Evolutionary conservation across 179 eudicot species (phyloP), one percentile per base, ranked within the genome.

Genomic region (Beta lomatogona): DNA sequence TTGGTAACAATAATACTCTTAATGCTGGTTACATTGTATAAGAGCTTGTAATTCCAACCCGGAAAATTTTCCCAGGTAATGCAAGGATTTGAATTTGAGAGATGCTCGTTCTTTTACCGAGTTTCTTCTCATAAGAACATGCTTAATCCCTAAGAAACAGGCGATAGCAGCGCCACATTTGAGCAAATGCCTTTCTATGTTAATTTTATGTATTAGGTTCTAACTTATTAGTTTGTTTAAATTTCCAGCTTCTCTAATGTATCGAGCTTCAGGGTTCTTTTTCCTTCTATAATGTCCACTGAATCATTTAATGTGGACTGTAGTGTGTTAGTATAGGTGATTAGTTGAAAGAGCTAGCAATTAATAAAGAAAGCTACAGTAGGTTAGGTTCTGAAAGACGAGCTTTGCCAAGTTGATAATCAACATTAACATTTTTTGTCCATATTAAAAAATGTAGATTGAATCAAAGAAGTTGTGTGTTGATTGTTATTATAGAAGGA

Each of bases 11-110:
- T 2, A 16, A 11, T 54, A 14, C 22, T 74, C 63, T 16, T 31
- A 31, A 25, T 55, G 48, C 77, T 72, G 75, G 50, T 50, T 22
- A 67, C 52, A 55, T 74, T 74, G 48, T 55, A 55, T 22, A 8
- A 31, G 48, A 74, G 65, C 52, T 74, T 73, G 76, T 73, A 73
- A 54, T 31, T 5, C 77, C 77, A 12, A 5, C 25, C 36, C 9
- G 28, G 48, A 3, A 55, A 73, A 25, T 28, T 53, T 12, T 50
- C 25, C 15, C 18, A 6, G 52, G 75, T 44, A 28, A 36, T 57
- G 65, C 65, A 50, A 14, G 16, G 25, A 58, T 74, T 18, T 3
- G 55, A 54, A 22, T 36, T 73, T 46, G 45, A 48, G 75, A 21
- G 75, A 28, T 28, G 25, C 48, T 73, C 76, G 5, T 73, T 53